These are phyloP conservation scores for Blastobotrys mokoenaii DNA, from an alignment of 805 yeast species.

Conservation along the genomic window DNA sequence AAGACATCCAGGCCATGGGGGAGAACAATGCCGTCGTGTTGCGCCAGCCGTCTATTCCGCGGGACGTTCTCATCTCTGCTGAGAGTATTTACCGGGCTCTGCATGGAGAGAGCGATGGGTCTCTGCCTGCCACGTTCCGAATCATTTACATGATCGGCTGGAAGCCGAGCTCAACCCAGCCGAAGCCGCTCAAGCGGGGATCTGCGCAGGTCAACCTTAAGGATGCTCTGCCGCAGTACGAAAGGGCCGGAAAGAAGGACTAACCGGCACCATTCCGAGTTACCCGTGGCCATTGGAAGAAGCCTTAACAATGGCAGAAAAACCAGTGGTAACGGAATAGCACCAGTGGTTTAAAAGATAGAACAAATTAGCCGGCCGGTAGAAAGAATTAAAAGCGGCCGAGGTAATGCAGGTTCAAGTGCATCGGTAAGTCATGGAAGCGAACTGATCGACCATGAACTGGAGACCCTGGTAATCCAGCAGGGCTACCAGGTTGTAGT, in stretches of 20 bases:
- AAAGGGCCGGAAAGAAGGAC: not conserved
- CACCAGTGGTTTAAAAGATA: no score
- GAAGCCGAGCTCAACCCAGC: conserved; percentile 65
- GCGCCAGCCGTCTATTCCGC: conserved; percentile 36
- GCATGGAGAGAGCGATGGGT: conserved; percentile 55
- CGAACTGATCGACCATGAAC: no score
- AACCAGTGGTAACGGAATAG: no score
- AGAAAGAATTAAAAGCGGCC: no score
- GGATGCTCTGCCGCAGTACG: conserved; percentile 38
- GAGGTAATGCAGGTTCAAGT: no score
- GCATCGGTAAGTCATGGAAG: no score
- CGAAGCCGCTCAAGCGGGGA: conserved; percentile 68
- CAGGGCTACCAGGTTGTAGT: no score
- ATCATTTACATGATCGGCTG: conserved; percentile 83
- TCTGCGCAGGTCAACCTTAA: conserved; percentile 59
- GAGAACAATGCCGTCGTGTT: conserved; percentile 59
- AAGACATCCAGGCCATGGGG: conserved; percentile 75
- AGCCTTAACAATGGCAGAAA: no score
- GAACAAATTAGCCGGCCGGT: not conserved
- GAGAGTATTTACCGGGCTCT: conserved; percentile 63
- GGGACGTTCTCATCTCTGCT: conserved; percentile 66
- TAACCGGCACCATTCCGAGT: no score
- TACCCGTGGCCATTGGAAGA: no score
- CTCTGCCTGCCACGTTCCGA: conserved; percentile 73
- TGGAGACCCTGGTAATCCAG: no score